Evolutionary conservation across 2,329 filamentous ascomycete genomes (phyloP), one percentile per base, ranked within the genome.

Genomic region (Penicillium sp.): DNA sequence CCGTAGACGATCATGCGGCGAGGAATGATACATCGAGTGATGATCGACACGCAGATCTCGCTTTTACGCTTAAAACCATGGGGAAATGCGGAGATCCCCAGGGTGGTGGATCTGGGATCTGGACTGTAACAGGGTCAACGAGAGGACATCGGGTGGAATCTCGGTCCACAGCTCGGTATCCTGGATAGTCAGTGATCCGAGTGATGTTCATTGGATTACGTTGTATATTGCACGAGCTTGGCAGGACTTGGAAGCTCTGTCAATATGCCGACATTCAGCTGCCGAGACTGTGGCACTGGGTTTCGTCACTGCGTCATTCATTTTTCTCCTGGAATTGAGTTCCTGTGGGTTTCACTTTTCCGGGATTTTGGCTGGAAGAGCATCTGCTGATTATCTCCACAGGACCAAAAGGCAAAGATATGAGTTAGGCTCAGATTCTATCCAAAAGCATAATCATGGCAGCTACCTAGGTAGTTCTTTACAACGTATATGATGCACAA

Each of bases 51-150:
- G 43, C 32, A 53, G 23, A 43, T 32, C 18, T 41, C 19, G 29
- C 3, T n/a, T 23, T 14, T 9, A 23, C 4, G 18, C 38, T 19
- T 26, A 8, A 38, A 43, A 29, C 10, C 34, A 42, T 36, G 45
- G 39, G 45, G 45, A 38, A 50, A 39, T 49, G 45, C 18, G 45
- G 51, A 53, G 51, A 39, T 38, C 34, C 11, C 32, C 16, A 19
- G 7, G n/a, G 7, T 8, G 1, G 8, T 29, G n/a, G 51, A 30
- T 19, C 27, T 29, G 27, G 42, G 35, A 27, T 34, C 27, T 39
- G 7, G 18, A 3, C n/a, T 14, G n/a, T 43, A 44, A 44, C 34
- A 38, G 39, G 23, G 10, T 38, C 14, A 36, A 16, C 10, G 11
- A n/a, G 7, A 14, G 14, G 13, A 26, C 13, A 40, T 2, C 27